Percentiles rank a stretch among this genome's conserved stretches.
Evolutionary conservation across 495 filamentous ascomycete genomes (phyloP).

Genomic region (Staphylotrichum longicolle): DNA sequence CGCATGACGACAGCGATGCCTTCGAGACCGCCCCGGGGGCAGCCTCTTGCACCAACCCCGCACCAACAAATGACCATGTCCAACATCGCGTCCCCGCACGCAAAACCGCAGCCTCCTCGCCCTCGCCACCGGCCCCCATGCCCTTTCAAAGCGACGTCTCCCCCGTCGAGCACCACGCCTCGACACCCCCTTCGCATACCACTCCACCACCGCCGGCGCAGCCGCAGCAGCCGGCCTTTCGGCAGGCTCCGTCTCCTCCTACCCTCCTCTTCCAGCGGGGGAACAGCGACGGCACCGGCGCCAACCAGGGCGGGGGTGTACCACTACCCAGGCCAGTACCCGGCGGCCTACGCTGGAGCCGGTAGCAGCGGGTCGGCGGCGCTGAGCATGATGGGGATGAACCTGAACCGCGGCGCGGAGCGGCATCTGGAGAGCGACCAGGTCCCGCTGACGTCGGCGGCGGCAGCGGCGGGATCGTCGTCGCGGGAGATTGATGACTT

Average conservation of each 20-base stretch:
- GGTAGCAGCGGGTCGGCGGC: not conserved
- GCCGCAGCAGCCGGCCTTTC: not conserved
- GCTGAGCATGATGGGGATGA: not conserved
- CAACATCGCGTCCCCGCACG: not conserved
- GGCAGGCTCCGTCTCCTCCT: constrained; percentile 17
- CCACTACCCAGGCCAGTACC: constrained; percentile 26
- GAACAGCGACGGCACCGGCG: not conserved
- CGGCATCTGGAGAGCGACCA: constrained; percentile 28
- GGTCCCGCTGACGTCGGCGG: constrained; percentile 30
- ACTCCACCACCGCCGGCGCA: constrained; percentile 4
- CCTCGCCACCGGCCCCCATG: constrained; percentile 12
- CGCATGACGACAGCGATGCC: constrained; percentile 28
- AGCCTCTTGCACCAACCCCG: constrained; percentile 1
- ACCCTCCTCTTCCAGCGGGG: constrained; percentile 24
- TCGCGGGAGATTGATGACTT: constrained; percentile 43
- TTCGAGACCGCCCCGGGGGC: constrained; percentile 28
- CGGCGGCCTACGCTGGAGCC: constrained; percentile 21
- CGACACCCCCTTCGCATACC: not conserved
- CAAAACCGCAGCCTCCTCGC: constrained; percentile 12
- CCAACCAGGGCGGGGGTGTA: constrained; percentile 8
- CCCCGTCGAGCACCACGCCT: constrained; percentile 20
- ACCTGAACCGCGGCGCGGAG: constrained; percentile 11
- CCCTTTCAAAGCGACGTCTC: constrained; percentile 27
- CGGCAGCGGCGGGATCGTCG: not conserved
- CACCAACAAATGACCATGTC: not conserved